Base-by-base conservation (phyloP, 257 asterid species). In the Nicotiana undulata region DNA sequence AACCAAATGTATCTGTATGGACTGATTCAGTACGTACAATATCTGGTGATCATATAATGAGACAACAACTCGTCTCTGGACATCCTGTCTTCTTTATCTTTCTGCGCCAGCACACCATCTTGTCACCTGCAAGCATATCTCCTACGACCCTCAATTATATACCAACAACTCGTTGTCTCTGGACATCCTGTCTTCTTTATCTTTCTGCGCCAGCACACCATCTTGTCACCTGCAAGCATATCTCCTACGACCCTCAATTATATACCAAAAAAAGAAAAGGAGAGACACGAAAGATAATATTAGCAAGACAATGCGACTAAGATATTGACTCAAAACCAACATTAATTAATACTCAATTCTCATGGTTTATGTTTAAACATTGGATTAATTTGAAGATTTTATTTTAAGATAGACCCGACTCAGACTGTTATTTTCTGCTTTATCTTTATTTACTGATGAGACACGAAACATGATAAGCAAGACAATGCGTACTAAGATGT, bases 31-130 rank as follows among this genome's bases (percentile, higher is more conserved):
- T 72, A 46, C 40, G 15, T 72, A 46, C 37, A 12, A 37, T 46
- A 46, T 6, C 37, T 13, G 22, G 49, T n/a, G 28, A 72, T 46
- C 60, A 72, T 46, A 72, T 46, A 72, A 72, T 72, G 78, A 72
- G 78, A 46, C 78, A 72, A 72, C 78, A 72, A 13, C 77, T 72
- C 60, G 78, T 72, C 78, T 72, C 78, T 24, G 16, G 60, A 46
- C 4, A 72, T 72, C 4, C 24, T 24, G 4, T 46, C 9, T 46
- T 24, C 40, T 72, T 72, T 72, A 44, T 72, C 37, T 46, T 72
- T 72, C 16, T 72, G 40, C 7, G 60, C 60, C 22, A 3, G 3
- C 56, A 46, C 60, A 24, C 15, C 58, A 22, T 46, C 40, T 24
- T 72, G 17, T 28, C 72, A 29, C 46, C 72, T 29, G 22, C 72